phyloP scores from a whole-genome alignment of 768 basidiomycete species.

The Mycena pura region DNA sequence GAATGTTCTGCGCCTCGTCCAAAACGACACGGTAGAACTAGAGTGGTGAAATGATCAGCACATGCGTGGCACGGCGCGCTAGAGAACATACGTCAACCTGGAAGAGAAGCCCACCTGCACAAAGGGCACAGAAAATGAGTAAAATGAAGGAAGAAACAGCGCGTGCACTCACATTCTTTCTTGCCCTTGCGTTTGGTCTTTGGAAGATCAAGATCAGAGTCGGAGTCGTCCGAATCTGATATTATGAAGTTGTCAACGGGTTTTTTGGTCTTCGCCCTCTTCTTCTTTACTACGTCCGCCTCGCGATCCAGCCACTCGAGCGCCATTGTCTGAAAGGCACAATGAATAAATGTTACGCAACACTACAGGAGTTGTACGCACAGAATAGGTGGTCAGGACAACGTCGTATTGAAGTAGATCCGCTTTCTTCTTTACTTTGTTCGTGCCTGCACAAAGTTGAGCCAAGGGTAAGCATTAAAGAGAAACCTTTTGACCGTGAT shows the following conservation, averaged over 20 bases:
- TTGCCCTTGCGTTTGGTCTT: slow-evolving; percentile 40
- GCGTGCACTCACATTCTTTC: slow-evolving; percentile 36
- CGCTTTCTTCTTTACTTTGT: slow-evolving; percentile 51
- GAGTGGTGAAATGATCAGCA: background rate
- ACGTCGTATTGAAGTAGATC: slow-evolving; percentile 66
- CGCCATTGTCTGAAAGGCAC: slow-evolving; percentile 54
- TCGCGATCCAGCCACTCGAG: slow-evolving; percentile 65
- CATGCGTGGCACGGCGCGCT: background rate
- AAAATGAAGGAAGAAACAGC: background rate
- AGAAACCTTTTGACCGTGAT: slow-evolving; percentile 56
- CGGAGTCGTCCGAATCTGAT: slow-evolving; percentile 43
- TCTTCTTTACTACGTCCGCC: slow-evolving; percentile 51
- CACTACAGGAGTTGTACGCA: slow-evolving; percentile 25
- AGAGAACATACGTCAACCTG: slow-evolving; percentile 49
- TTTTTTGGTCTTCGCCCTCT: slow-evolving; percentile 41
- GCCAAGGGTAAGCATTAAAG: background rate
- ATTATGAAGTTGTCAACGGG: slow-evolving; percentile 41
- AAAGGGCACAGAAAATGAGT: background rate
- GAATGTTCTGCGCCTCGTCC: slow-evolving; percentile 64
- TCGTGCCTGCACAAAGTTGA: slow-evolving; percentile 43
- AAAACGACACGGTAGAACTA: slow-evolving; percentile 61
- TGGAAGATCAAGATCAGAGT: slow-evolving; percentile 29
- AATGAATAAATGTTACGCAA: background rate
- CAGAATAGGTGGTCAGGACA: slow-evolving; percentile 62
- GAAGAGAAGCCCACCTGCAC: slow-evolving; percentile 54